phyloP scores from a whole-genome alignment of 352 stramenopile species.

The Elongisporangium anandrum region DNA sequence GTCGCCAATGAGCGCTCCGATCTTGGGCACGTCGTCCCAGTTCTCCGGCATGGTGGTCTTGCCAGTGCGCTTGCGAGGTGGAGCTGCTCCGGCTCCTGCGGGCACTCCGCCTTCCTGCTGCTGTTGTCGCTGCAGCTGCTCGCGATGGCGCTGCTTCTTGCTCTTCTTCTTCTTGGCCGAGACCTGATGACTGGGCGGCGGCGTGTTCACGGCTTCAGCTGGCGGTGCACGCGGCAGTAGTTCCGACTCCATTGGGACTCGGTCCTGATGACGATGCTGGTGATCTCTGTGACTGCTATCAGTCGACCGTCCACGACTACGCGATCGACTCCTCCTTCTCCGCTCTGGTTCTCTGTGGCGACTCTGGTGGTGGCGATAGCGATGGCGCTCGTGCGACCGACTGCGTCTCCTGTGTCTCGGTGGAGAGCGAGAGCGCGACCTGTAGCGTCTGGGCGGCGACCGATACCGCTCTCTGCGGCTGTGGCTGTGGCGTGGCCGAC shows the following conservation, averaged over 20 bases:
- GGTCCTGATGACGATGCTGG: neutral
- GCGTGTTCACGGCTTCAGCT: neutral
- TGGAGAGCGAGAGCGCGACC: constrained; percentile 9
- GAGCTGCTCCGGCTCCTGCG: neutral
- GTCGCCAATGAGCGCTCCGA: constrained; percentile 45
- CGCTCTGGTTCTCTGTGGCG: constrained; percentile 1
- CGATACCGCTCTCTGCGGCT: constrained; percentile 2
- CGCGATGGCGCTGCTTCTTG: neutral
- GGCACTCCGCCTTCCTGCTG: neutral
- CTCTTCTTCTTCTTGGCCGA: constrained; percentile 1
- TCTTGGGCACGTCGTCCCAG: constrained; percentile 76
- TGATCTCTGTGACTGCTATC: neutral
- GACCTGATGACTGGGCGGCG: neutral
- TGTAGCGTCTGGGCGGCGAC: constrained; percentile 1
- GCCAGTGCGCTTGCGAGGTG: constrained; percentile 3
- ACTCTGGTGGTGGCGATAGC: constrained; percentile 2
- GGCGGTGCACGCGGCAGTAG: neutral
- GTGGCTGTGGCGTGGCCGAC: neutral
- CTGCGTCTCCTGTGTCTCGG: constrained; percentile 4
- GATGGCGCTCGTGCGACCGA: constrained; percentile 3
- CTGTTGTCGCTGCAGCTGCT: neutral
- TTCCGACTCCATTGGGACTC: constrained; percentile 2
- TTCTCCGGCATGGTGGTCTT: constrained; percentile 65
- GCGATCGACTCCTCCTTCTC: constrained; percentile 6
- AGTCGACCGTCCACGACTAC: constrained; percentile 8